Base-by-base conservation (phyloP, 768 basidiomycete genomes). In the Holtermanniella nyarrowii region DNA sequence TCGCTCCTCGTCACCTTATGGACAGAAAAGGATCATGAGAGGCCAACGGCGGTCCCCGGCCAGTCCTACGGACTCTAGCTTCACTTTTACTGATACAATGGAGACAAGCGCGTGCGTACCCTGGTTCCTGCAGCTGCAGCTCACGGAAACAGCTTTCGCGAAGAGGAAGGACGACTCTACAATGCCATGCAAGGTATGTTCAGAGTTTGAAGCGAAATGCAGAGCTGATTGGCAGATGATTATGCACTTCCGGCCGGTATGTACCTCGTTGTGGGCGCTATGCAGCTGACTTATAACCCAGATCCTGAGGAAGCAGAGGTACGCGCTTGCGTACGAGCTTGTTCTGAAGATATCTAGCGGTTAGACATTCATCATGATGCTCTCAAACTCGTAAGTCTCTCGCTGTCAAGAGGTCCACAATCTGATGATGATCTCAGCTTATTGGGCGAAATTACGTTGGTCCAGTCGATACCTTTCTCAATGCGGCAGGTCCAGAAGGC, bases 321-420 rank as follows among this genome's bases (percentile, higher is more conserved):
- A 18, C 7, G 13, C 16, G 37, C 23, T 13, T 22, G 14, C 44
- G 27, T 22, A 46, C 23, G 24, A 22, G 23, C 44, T 48, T 21
- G 13, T 25, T 48, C 10, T 26, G 27, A 24, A 48, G 14, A 48
- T 13, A 3, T 48, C 5, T 23, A 55, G 49, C 45, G 57, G 5
- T 42, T 58, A 11, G 53, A 58, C 25, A 26, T 25, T 21, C 57
- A 58, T 42, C 57, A 58, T 39, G 25, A 48, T 11, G 57, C 42
- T 21, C 46, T 58, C 53, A 54, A 58, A n/a, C 43, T 50, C 5
- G 47, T 48, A 5, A 18, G 49, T 51, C 23, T 44, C n/a, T n/a
- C 20, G 11, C 18, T 13, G 44, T 31, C 12, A 37, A 18, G 16
- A 44, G 18, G 39, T 39, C 45, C 12, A 7, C 37, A 31, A 26